phyloP scores from a whole-genome alignment of 2,329 filamentous ascomycete genomes.

The Cucurbitaria berberidis region DNA sequence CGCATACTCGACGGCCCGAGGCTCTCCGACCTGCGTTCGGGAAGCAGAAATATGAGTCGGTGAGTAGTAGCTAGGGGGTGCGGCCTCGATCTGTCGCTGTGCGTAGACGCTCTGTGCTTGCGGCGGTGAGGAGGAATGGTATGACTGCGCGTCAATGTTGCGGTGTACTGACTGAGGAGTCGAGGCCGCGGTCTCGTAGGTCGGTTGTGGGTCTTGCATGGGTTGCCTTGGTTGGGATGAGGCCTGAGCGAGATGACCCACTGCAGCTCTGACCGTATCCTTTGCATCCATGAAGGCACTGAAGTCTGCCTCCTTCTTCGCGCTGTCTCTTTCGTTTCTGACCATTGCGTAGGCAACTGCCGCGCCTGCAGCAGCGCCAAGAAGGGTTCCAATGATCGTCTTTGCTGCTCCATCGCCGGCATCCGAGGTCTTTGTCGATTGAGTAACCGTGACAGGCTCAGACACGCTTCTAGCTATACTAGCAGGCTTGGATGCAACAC shows the following conservation, averaged over 20 bases:
- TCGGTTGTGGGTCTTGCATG: slow-evolving; percentile 43
- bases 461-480: slow-evolving; percentile 42
- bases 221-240: slow-evolving; percentile 32
- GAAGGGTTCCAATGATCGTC: slow-evolving; percentile 73
- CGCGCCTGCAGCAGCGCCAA: slow-evolving; percentile 80
- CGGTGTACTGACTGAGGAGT: slow-evolving; percentile 41
- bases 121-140: slow-evolving; percentile 34
- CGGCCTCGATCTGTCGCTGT: slow-evolving; percentile 49
- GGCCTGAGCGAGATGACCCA: slow-evolving; percentile 38
- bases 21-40: slow-evolving; percentile 32
- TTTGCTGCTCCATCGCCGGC: slow-evolving; percentile 61
- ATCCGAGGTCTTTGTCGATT: slow-evolving; percentile 33
- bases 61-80: slow-evolving; percentile 43
- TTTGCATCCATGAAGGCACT: slow-evolving; percentile 44
- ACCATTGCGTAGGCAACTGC: slow-evolving; percentile 78
- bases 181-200: slow-evolving; percentile 34
- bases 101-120: slow-evolving; percentile 27
- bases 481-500: slow-evolving; percentile 23
- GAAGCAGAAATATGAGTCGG: slow-evolving; percentile 39
- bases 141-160: slow-evolving; percentile 47
- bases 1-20: slow-evolving; percentile 42
- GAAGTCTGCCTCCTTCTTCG: slow-evolving; percentile 52
- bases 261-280: slow-evolving; percentile 37
- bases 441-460: slow-evolving; percentile 36
- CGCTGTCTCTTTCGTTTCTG: slow-evolving; percentile 61